A percentile compares a stretch with the other conserved stretches of the same genome.
These are phyloP conservation scores for Nicotiana paniculata DNA, from an alignment of 257 asterid genomes.

Conservation along the genomic window DNA sequence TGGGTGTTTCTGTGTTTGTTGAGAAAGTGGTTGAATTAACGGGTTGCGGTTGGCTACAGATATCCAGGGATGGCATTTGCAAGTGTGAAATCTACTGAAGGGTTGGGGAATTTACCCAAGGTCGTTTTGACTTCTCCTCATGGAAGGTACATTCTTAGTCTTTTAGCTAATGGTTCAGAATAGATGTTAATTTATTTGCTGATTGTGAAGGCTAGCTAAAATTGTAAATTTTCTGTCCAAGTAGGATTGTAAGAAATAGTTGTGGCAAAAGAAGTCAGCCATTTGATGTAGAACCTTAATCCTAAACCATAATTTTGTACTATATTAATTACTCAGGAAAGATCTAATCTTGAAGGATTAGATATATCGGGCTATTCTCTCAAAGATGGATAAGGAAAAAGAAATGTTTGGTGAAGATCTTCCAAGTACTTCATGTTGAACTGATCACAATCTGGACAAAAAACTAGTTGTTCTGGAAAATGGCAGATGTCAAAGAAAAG, in stretches of 20 bases:
- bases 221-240: not conserved
- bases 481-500: not conserved
- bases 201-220: not conserved
- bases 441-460: not conserved
- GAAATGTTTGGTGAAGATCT: not conserved
- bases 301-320: not conserved
- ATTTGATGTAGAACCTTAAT: not conserved
- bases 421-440: not conserved
- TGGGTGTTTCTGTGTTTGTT: not conserved
- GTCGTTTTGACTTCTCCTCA: slow-evolving; percentile 65
- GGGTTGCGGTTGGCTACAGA: slow-evolving; percentile 27
- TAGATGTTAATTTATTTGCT: not conserved
- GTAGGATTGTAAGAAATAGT: not conserved
- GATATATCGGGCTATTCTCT: not conserved
- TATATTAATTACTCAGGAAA: not conserved
- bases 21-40: slow-evolving; percentile 2
- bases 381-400: not conserved
- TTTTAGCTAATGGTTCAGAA: not conserved
- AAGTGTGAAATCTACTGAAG: slow-evolving; percentile 53
- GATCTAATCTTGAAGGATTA: not conserved
- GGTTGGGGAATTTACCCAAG: slow-evolving; percentile 78
- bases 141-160: slow-evolving; percentile 56
- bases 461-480: not conserved
- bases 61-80: slow-evolving; percentile 71
- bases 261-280: not conserved